phyloP scores from a whole-genome alignment of 192 early-diverging fungal genomes.

The Gaertneriomyces sp. region DNA sequence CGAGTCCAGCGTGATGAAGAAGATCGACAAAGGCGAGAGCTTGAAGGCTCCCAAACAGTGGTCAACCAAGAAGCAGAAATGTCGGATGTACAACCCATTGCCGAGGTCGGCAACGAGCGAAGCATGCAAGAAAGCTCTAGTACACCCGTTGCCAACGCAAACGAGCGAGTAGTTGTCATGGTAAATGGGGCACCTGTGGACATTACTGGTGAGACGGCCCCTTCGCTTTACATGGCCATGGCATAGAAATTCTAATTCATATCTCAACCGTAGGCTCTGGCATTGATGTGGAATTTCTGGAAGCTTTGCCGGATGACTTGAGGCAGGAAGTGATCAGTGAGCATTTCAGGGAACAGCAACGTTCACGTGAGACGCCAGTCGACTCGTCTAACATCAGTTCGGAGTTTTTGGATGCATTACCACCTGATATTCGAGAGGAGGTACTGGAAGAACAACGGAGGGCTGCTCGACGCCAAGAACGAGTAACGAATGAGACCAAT shows the following conservation, averaged over 20 bases:
- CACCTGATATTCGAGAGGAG: slow-evolving; percentile 85
- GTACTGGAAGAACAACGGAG: slow-evolving; percentile 72
- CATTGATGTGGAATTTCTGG: slow-evolving; percentile 90
- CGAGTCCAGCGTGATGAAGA: slow-evolving; percentile 34
- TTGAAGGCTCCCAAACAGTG: slow-evolving; percentile 20
- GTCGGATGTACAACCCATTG: background rate
- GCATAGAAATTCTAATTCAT: background rate
- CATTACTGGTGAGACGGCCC: slow-evolving; percentile 66
- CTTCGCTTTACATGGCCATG: background rate
- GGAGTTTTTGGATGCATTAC: slow-evolving; percentile 89
- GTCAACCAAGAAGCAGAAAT: slow-evolving; percentile 5
- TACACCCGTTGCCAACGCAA: slow-evolving; percentile 11
- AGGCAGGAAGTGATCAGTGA: slow-evolving; percentile 87
- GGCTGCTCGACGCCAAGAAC: slow-evolving; percentile 63
- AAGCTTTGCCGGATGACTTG: slow-evolving; percentile 91
- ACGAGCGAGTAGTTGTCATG: slow-evolving; percentile 46
- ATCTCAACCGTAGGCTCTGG: slow-evolving; percentile 56
- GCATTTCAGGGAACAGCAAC: slow-evolving; percentile 61
- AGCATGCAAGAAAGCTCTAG: too few relatives aligned
- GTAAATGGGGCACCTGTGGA: slow-evolving; percentile 80
- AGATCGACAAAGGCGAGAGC: slow-evolving; percentile 14
- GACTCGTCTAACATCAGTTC: slow-evolving; percentile 35
- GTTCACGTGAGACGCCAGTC: slow-evolving; percentile 24
- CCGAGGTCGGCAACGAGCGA: slow-evolving; percentile 13
- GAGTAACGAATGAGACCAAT: slow-evolving; percentile 46